phyloP scores from a whole-genome alignment of 192 early-diverging fungal genomes.

The Coemansia sp. region DNA sequence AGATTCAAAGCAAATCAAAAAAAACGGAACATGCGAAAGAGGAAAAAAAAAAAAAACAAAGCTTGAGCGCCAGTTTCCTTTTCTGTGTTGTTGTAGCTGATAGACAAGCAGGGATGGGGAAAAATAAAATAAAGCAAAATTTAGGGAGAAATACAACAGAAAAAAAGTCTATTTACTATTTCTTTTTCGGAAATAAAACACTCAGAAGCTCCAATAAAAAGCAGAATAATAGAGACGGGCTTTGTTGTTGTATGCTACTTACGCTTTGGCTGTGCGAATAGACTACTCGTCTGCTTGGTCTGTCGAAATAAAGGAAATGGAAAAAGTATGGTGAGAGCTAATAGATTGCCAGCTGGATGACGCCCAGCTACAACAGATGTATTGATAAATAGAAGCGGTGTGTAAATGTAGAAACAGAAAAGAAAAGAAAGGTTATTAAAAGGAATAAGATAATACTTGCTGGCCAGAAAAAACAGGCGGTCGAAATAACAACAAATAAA shows the following conservation, averaged over 20 bases:
- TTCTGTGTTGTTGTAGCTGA: not conserved
- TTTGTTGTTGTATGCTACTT: not conserved
- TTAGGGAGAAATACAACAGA: not conserved
- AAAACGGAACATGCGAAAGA: not conserved
- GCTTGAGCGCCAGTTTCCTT: not conserved
- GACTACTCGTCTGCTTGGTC: not conserved
- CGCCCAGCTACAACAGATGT: no score
- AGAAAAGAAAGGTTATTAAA: no score
- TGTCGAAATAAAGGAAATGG: no score
- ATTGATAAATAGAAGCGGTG: no score
- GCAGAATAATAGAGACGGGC: not conserved
- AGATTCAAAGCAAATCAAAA: not conserved
- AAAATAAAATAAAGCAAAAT: not conserved
- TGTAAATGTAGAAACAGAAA: no score
- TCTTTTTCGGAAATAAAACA: not conserved
- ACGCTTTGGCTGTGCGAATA: not conserved
- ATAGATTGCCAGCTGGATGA: not conserved
- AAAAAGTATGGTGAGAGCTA: no score
- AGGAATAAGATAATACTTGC: no score
- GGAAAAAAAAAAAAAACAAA: not conserved
- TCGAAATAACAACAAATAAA: not conserved
- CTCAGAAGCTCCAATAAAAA: not conserved
- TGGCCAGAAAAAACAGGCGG: no score
- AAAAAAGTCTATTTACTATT: slow-evolving; percentile 1
- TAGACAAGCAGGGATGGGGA: not conserved